phyloP scores from a whole-genome alignment of 306 rosid genomes.

The Vachellia collinsii region DNA sequence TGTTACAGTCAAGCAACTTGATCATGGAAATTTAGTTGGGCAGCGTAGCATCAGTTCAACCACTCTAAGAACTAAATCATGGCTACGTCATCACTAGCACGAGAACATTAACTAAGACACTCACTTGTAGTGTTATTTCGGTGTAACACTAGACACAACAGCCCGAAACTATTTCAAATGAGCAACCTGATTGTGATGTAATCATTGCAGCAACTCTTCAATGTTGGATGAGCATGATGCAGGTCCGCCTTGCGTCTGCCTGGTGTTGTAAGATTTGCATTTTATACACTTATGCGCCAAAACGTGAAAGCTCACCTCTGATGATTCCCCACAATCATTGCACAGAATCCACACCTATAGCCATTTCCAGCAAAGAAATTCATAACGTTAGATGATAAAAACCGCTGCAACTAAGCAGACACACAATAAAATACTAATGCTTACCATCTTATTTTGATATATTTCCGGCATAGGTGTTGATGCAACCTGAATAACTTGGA shows the following conservation, averaged over 20 bases:
- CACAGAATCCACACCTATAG: constrained; percentile 79
- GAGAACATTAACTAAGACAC: neutral
- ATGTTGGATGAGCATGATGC: constrained; percentile 57
- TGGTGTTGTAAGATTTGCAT: constrained; percentile 55
- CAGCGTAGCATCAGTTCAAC: neutral
- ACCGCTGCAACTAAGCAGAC: neutral
- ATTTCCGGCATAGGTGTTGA: constrained; percentile 40
- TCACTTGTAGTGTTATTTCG: neutral
- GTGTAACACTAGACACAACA: neutral
- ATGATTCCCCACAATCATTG: constrained; percentile 69
- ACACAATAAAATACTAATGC: neutral
- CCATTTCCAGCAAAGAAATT: neutral
- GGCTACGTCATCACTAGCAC: neutral
- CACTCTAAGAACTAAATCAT: neutral
- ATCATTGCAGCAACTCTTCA: constrained; percentile 47
- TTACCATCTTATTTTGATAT: constrained; percentile 42
- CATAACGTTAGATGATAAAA: constrained; percentile 4
- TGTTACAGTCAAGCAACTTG: neutral
- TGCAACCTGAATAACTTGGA: constrained; percentile 38
- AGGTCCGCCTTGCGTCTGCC: constrained; percentile 56
- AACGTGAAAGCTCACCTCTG: constrained; percentile 60
- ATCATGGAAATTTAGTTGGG: neutral
- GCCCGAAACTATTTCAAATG: neutral
- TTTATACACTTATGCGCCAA: constrained; percentile 47
- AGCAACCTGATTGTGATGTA: constrained; percentile 13